Evolutionary conservation across 148 eudicot genomes (phyloP).

Genomic region (Chenopodium suecicum): DNA sequence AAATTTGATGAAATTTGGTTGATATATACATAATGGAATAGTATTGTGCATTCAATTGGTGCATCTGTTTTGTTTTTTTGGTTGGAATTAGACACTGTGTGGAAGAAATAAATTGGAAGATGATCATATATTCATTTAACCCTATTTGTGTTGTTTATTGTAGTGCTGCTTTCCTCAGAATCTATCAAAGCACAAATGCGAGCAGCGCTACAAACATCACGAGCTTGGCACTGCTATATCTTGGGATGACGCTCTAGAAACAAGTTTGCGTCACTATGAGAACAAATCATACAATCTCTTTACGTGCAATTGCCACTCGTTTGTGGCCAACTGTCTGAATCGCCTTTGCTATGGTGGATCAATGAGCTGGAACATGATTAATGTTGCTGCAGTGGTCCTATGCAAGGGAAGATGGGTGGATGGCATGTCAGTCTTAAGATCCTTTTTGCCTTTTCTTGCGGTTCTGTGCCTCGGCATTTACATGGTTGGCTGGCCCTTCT

Average conservation of each 20-base stretch:
- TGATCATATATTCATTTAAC: neutral
- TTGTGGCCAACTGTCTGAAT: conserved; percentile 73
- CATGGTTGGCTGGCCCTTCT: conserved; percentile 84
- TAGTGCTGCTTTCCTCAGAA: conserved; percentile 87
- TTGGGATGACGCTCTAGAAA: conserved; percentile 79
- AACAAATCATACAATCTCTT: conserved; percentile 87
- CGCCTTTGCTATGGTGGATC: conserved; percentile 73
- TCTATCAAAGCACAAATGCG: conserved; percentile 67
- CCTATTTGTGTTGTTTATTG: conserved; percentile 9
- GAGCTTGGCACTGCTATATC: conserved; percentile 67
- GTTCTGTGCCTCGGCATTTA: conserved; percentile 65
- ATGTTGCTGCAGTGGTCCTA: conserved; percentile 59
- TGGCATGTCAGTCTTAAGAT: conserved; percentile 46
- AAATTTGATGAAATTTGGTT: neutral
- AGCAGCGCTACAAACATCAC: conserved; percentile 60
- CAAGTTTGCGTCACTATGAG: conserved; percentile 56
- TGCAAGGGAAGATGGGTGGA: conserved; percentile 76
- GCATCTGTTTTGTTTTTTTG: neutral
- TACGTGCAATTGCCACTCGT: conserved; percentile 88
- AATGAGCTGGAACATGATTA: conserved; percentile 84
- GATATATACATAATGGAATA: neutral
- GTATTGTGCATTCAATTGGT: neutral
- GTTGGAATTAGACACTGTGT: neutral
- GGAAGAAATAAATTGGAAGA: neutral
- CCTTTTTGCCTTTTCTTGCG: conserved; percentile 62